These are phyloP conservation scores for Fusarium albosuccineum DNA, from an alignment of 2,329 filamentous ascomycete species.

Conservation along the genomic window DNA sequence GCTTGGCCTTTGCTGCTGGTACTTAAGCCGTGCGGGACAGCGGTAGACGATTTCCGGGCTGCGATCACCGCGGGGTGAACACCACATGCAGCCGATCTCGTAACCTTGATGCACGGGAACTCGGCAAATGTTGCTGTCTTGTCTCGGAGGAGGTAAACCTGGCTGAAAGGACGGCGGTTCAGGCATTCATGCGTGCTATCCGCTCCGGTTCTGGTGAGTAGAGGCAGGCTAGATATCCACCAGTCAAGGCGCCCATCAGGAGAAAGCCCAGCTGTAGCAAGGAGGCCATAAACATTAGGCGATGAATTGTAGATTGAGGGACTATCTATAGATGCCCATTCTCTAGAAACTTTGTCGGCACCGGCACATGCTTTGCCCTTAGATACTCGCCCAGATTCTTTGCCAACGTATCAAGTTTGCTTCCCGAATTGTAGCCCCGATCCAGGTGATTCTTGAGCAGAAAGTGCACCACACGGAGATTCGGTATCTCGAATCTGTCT, in stretches of 20 bases:
- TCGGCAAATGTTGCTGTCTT: conserved; percentile 45
- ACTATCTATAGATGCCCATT: conserved; percentile 45
- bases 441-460: conserved; percentile 61
- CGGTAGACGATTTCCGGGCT: conserved; percentile 30
- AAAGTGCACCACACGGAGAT: conserved; percentile 50
- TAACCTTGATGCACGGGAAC: neutral
- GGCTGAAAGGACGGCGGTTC: too few species aligned
- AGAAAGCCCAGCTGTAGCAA: too few species aligned
- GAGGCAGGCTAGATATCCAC: too few species aligned
- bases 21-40: conserved; percentile 5
- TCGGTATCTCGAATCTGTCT: conserved; percentile 50
- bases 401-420: conserved; percentile 55
- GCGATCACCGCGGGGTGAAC: conserved; percentile 12
- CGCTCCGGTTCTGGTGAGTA: too few species aligned
- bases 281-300: too few species aligned
- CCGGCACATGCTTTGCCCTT: conserved; percentile 56
- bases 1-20: neutral
- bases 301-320: conserved; percentile 43
- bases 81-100: conserved; percentile 5
- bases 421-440: conserved; percentile 47
- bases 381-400: conserved; percentile 61
- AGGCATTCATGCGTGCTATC: too few species aligned
- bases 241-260: too few species aligned
- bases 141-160: conserved; percentile 42
- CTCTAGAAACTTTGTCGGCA: conserved; percentile 57